Evolutionary conservation across 2,329 filamentous ascomycete species (phyloP).

Genomic region (Arthrocladium fulminans): DNA sequence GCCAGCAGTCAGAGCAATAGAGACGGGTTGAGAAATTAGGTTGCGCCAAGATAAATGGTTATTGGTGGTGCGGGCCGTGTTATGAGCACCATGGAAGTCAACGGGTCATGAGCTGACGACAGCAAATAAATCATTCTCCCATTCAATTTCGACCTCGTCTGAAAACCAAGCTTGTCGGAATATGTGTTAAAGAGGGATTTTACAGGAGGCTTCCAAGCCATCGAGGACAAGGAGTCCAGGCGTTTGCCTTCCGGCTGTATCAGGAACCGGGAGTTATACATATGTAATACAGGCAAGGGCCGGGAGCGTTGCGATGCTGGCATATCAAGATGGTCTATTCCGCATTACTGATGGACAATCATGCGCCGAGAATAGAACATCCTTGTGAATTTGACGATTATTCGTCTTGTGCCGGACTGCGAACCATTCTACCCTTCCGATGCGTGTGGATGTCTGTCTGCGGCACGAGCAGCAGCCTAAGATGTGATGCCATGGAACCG

Average conservation of each 20-base stretch:
- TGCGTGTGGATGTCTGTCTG: too few relatives aligned
- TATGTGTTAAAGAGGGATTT: background rate
- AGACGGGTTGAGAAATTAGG: slow-evolving; percentile 60
- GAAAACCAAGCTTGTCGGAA: background rate
- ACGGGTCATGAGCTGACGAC: background rate
- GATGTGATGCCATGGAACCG: too few relatives aligned
- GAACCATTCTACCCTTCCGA: too few relatives aligned
- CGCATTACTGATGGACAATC: too few relatives aligned
- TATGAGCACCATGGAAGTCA: background rate
- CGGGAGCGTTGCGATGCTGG: too few relatives aligned
- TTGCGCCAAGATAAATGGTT: background rate
- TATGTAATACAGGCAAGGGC: background rate
- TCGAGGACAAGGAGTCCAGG: background rate
- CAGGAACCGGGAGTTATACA: background rate
- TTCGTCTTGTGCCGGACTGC: too few relatives aligned
- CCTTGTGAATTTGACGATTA: too few relatives aligned
- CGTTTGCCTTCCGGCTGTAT: background rate
- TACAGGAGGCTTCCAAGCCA: background rate
- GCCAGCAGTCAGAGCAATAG: slow-evolving; percentile 85
- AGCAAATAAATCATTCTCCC: background rate
- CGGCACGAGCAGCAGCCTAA: too few relatives aligned
- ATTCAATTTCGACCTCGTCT: background rate
- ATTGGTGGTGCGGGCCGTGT: too few relatives aligned
- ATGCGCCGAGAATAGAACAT: too few relatives aligned
- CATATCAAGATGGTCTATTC: too few relatives aligned